Base-by-base conservation (phyloP, 768 basidiomycete genomes). In the Tricholoma furcatifolium region DNA sequence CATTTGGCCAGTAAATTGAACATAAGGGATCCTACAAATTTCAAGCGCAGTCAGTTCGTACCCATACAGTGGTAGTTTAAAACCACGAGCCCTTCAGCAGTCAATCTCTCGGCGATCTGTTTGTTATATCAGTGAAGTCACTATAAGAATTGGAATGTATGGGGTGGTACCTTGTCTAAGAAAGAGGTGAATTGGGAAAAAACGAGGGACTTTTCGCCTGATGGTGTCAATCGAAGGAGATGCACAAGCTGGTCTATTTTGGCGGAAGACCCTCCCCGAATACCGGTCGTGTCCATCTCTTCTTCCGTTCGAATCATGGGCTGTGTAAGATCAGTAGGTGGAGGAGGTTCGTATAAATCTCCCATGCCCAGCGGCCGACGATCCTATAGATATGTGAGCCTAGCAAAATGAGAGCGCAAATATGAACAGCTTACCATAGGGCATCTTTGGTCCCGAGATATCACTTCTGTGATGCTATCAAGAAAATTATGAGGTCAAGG, bases 131-230 rank as follows among this genome's bases (percentile, higher is more conserved):
- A 18, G 60, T 27, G 50, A 31, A 27, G 47, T 43, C 21, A 12
- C 6, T 9, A 34, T 20, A 30, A 17, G 1, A 23, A 2, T 21
- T 50, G 20, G 30, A 39, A 7, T 11, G 32, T 36, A 36, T 17
- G 41, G 40, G 11, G 12, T 11, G 63, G 44, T 55, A 87, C 91
- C 73, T 91, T 87, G 70, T 91, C 86, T 48, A 93, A 67, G 70
- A 91, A 93, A 2, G 83, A 80, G 3, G 91, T 95, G 62, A 93
- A 95, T 60, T 95, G 93, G 2, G 89, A 92, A 64, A 95, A 95
- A 1, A 95, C 91, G 2, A 95, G 72, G 2, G 87, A 87, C 67
- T 95, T 95, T 56, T 92, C 88, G 1, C 75, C 79, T 3, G 60
- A 54, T 0, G 88, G 88, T 5, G 83, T 88, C 11, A 93, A 67